A percentile compares a stretch with the other conserved stretches of the same genome.
Evolutionary conservation across 2,329 filamentous ascomycete species (phyloP).

Genomic region (Phaeoacremonium minimum): DNA sequence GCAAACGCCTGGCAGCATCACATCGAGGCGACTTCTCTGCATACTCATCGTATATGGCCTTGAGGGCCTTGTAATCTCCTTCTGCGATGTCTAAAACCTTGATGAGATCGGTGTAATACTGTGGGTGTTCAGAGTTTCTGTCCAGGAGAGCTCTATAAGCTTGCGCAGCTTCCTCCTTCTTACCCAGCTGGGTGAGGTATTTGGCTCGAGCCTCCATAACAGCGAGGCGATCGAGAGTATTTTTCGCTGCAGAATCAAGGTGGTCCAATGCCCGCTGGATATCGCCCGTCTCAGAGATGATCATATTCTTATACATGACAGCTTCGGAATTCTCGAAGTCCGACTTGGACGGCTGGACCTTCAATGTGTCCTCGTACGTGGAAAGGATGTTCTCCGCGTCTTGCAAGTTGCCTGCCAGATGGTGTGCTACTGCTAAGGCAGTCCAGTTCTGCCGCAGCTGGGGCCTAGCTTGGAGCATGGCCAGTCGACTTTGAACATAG

Average conservation of each 20-base stretch:
- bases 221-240: slow-evolving; percentile 77
- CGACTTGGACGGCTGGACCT: slow-evolving; percentile 67
- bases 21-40: slow-evolving; percentile 75
- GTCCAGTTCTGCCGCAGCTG: slow-evolving; percentile 92
- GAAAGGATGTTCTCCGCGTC: slow-evolving; percentile 89
- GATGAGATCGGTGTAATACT: slow-evolving; percentile 78
- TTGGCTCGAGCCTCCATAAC: slow-evolving; percentile 82
- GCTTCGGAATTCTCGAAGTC: slow-evolving; percentile 95
- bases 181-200: slow-evolving; percentile 74
- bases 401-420: slow-evolving; percentile 77
- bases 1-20: slow-evolving; percentile 81
- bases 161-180: slow-evolving; percentile 73
- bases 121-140: slow-evolving; percentile 81
- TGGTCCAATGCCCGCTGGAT: slow-evolving; percentile 80
- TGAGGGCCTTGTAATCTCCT: slow-evolving; percentile 58
- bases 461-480: slow-evolving; percentile 83
- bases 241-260: slow-evolving; percentile 71
- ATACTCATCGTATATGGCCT: slow-evolving; percentile 72
- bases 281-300: slow-evolving; percentile 89
- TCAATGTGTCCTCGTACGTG: slow-evolving; percentile 91
- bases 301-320: slow-evolving; percentile 87
- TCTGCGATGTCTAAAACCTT: slow-evolving; percentile 58
- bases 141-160: slow-evolving; percentile 79
- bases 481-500: slow-evolving; percentile 82
- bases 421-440: slow-evolving; percentile 88